A percentile compares a stretch with the other conserved stretches of the same genome.
Conservation (phyloP, 2,329 filamentous ascomycete species). For the Colletotrichum sp. region DNA sequence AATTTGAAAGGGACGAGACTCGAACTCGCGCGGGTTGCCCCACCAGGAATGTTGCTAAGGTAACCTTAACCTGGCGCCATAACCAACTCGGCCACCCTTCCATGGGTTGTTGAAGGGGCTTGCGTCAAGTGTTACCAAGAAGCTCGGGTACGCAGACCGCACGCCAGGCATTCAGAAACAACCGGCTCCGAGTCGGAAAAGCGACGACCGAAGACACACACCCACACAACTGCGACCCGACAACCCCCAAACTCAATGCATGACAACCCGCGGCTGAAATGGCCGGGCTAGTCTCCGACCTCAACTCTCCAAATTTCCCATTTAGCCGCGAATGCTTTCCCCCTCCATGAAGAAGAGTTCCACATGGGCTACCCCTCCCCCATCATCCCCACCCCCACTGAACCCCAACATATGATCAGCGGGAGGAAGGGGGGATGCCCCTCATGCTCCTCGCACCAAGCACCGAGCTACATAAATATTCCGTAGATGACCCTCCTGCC, state of each 20-base stretch:
- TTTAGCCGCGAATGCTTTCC: conserved; percentile 6
- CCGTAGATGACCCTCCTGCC: background rate
- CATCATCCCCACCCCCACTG: background rate
- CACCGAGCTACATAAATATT: background rate
- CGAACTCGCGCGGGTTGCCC: background rate
- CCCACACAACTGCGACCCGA: background rate
- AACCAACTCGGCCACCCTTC: background rate
- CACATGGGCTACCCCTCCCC: background rate
- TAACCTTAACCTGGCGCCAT: background rate
- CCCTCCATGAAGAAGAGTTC: background rate
- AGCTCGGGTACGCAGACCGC: background rate
- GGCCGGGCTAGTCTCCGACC: background rate
- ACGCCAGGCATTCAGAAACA: fast-evolving
- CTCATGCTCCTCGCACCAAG: background rate
- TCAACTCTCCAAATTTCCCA: background rate
- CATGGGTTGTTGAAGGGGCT: fast-evolving
- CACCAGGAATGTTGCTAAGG: background rate
- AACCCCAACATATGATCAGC: background rate
- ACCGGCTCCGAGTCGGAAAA: background rate
- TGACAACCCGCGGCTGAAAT: background rate
- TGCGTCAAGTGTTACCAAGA: fast-evolving
- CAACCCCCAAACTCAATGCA: background rate
- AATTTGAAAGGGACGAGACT: background rate
- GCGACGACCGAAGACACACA: background rate
- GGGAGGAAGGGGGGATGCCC: background rate